Base-by-base conservation (phyloP, 768 basidiomycete species). In the Rhizopogon rudus region DNA sequence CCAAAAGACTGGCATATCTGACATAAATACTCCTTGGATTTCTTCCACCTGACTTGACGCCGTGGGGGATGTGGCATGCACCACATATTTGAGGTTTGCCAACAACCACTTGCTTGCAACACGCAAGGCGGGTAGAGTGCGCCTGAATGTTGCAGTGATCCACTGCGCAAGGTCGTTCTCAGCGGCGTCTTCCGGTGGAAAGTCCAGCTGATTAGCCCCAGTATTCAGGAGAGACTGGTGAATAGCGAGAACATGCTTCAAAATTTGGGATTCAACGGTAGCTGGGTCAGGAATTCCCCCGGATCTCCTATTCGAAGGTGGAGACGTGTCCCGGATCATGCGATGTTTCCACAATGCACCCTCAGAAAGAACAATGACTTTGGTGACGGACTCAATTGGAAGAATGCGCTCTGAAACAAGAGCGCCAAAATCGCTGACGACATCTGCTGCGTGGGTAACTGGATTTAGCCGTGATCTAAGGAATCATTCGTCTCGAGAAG, bases 61-160 rank as follows among this genome's bases (percentile, higher is more conserved):
- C 53, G 65, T 58, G 55, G 68, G 75, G 53, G 62, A 73, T 71
- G 55, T 65, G 71, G 75, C 76, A 45, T 82, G 80, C 40, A 73
- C 62, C 22, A 92, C 65, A 60, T 91, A 90, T 57, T 81, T 82
- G 61, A 83, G 70, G 66, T 98, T 92, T 4, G 83, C 83, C 31
- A 80, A 75, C 12, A 98, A 67, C 97, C 97, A 99, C 67, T 93
- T 95, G 63, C 86, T 86, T 5, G 87, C 84, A 53, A 98, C 86
- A 17, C 96, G 83, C 35, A 98, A 73, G 6, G 91, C 87, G 5
- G 94, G 94, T 6, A 98, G 75, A 5, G 88, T 87, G 29, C 97
- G 81, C 46, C 96, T 79, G 57, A 98, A 88, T 12, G 81, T 79
- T 1, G 94, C 94, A 1, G 89, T 88, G 64, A 99, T 97, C 22